Conservation (phyloP, 352 stramenopile species). For the Pythium aristosporum region DNA sequence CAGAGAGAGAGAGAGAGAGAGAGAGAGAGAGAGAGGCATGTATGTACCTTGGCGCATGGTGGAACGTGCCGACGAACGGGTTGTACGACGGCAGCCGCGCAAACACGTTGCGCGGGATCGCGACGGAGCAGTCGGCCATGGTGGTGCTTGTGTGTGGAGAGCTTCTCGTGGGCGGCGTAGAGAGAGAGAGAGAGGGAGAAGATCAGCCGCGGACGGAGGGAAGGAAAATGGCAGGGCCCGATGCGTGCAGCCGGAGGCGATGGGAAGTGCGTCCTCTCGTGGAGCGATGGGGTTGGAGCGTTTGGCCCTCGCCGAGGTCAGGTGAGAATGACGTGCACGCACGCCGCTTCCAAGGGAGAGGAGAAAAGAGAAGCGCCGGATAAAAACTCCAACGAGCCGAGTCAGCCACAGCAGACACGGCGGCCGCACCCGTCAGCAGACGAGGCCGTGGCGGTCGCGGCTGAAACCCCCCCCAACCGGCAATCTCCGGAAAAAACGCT, state of each 20-base stretch:
- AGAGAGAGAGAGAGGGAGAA: not conserved
- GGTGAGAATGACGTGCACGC: slow-evolving; percentile 25
- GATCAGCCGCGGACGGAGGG: too few species aligned
- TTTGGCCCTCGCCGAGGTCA: not conserved
- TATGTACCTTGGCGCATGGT: slow-evolving; percentile 82
- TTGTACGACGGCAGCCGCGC: slow-evolving; percentile 85
- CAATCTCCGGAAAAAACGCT: slow-evolving; percentile 24
- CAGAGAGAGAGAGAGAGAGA: too few species aligned
- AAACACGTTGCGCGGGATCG: slow-evolving; percentile 70
- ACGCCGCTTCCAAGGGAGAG: not conserved
- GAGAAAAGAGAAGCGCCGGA: slow-evolving; percentile 15
- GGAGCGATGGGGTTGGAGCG: slow-evolving; percentile 8
- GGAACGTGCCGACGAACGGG: slow-evolving; percentile 88
- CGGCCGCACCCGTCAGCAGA: not conserved
- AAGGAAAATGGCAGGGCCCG: not conserved
- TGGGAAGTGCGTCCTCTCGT: slow-evolving; percentile 10
- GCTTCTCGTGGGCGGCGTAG: too few species aligned
- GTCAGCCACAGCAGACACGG: slow-evolving; percentile 17
- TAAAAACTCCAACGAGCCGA: slow-evolving; percentile 22
- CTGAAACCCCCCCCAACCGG: not conserved
- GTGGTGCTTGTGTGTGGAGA: not conserved
- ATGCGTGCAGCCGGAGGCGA: not conserved
- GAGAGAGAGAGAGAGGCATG: not conserved
- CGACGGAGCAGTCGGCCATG: slow-evolving; percentile 40
- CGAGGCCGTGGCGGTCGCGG: not conserved